Evolutionary conservation across 768 basidiomycete genomes (phyloP).

Genomic region (Dictyophora rubrovolvata): DNA sequence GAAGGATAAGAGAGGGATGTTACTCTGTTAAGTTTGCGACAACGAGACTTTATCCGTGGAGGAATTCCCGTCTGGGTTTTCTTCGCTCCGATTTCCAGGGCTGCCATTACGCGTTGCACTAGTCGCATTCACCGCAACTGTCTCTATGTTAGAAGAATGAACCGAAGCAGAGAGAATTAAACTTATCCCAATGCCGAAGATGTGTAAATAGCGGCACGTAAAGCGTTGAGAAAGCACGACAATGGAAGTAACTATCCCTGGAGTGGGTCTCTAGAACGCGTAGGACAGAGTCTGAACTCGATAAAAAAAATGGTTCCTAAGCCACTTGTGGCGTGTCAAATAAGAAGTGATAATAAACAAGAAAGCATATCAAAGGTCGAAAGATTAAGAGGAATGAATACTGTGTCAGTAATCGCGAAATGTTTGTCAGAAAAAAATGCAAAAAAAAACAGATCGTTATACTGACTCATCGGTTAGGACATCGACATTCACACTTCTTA

Average conservation of each 20-base stretch:
- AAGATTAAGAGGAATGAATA: slow-evolving; percentile 84
- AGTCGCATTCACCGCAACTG: slow-evolving; percentile 22
- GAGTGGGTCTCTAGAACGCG: slow-evolving; percentile 2
- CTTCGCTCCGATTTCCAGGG: slow-evolving; percentile 15
- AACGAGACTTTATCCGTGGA: slow-evolving; percentile 16
- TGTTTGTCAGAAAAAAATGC: slow-evolving; percentile 36
- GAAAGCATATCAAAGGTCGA: slow-evolving; percentile 85
- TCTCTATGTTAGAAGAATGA: slow-evolving; percentile 24
- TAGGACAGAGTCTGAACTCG: slow-evolving; percentile 4
- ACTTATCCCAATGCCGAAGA: slow-evolving; percentile 45
- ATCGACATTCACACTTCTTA: slow-evolving; percentile 51
- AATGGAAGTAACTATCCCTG: slow-evolving; percentile 31
- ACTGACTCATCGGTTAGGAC: slow-evolving; percentile 63
- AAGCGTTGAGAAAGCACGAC: slow-evolving; percentile 65
- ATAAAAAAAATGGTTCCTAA: slow-evolving; percentile 17
- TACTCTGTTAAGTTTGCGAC: not conserved
- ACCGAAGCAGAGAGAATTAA: slow-evolving; percentile 17
- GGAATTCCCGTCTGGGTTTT: slow-evolving; percentile 17
- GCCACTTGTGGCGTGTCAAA: slow-evolving; percentile 57
- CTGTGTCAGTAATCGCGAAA: slow-evolving; percentile 51
- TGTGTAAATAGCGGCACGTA: slow-evolving; percentile 72
- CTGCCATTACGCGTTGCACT: slow-evolving; percentile 21
- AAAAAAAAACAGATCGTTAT: not conserved
- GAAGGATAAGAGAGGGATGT: slow-evolving; percentile 25
- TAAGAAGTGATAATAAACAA: slow-evolving; percentile 61